Base-by-base conservation (phyloP, 495 filamentous ascomycete genomes). In the Schizothecium vesticola region DNA sequence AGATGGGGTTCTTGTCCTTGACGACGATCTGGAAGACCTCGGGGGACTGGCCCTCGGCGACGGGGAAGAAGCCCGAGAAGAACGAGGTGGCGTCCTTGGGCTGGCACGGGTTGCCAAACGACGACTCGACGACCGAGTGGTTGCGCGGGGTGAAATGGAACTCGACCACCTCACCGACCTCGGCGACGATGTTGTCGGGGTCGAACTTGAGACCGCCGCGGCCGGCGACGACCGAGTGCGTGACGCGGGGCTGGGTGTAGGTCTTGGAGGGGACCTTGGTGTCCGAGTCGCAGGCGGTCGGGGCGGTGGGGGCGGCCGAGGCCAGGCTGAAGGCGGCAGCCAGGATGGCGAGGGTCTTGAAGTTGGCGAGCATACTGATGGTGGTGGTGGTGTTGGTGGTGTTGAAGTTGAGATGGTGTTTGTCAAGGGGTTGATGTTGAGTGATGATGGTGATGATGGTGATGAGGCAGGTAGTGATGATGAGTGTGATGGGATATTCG, bases 111-210 rank as follows among this genome's bases (percentile, higher is more conserved):
- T 78, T 75, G 29, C 65, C 65, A 70, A 86, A 90, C 29, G 82
- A 78, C 9, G 85, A 79, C 63, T 87, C 81, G 13, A 82, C 83
- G 59, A 89, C 84, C 21, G 83, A 85, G 74, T 89, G 87, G 69
- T 86, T 88, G 33, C 76, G 76, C 1, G 85, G 84, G 67, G 81
- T 83, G 78, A 86, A 90, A 69, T 86, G 79, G 70, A 85, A 89
- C 33, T 85, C 78, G 64, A 90, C 71, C 6, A 81, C 66, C 65
- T 85, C 83, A 26, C 86, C 87, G 4, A 80, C 71, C 6, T 79
- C 75, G 3, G 86, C 87, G 3, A 77, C 78, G 67, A 87, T 73
- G 62, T 77, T 83, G 59, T 84, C 75, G 3, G 87, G 87, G 7
- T 79, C 78, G 73, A 85, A 90, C 31, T 73, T 73, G 60, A 76